Base-by-base conservation (phyloP, 345 rosid species). In the Eutrema heterophyllum region DNA sequence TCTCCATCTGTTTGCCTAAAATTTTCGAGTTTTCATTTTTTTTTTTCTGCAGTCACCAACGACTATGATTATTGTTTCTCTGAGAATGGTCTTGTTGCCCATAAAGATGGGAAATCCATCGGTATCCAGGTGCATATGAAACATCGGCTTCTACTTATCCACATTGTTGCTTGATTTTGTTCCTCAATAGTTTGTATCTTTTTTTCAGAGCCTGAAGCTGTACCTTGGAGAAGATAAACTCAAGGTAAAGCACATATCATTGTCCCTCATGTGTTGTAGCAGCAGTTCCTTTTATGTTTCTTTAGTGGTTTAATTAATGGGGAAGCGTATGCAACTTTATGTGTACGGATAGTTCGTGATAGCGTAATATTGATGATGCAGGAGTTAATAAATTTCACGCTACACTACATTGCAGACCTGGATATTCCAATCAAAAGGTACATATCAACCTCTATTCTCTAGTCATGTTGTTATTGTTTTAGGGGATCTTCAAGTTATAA, bases 71-170 rank as follows among this genome's bases (percentile, higher is more conserved):
- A 86, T 44, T 93, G 85, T 18, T 95, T 95, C 76, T 87, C 99
- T 58, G 99, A 95, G 86, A 95, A 95, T 83, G 99, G 97, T 44
- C 99, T 95, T 73, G 89, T 95, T 72, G 97, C 99, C 46, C 88
- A 92, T 59, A 88, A 95, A 83, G 92, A 85, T 74, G 99, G 99
- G 40, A 79, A 89, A 67, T 85, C 89, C 64, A 86, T 90, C 77
- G 99, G 87, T 58, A 79, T 84, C 33, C 89, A 92, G 99, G 99
- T 95, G 80, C 59, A 4, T 21, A 76, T 11, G 35, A 40, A 27
- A 29, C 55, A 5, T 10, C 0, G 29, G 33, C 38, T 57, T 71
- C 4, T 48, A 39, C 56, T 16, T 40, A 13, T 16, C 61, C 11
- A 66, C 30, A 57, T 29, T 60, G 14, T 30, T 70, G 56, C 48